Evolutionary conservation across 2,329 filamentous ascomycete species (phyloP).

Genomic region (Akanthomyces muscarius): DNA sequence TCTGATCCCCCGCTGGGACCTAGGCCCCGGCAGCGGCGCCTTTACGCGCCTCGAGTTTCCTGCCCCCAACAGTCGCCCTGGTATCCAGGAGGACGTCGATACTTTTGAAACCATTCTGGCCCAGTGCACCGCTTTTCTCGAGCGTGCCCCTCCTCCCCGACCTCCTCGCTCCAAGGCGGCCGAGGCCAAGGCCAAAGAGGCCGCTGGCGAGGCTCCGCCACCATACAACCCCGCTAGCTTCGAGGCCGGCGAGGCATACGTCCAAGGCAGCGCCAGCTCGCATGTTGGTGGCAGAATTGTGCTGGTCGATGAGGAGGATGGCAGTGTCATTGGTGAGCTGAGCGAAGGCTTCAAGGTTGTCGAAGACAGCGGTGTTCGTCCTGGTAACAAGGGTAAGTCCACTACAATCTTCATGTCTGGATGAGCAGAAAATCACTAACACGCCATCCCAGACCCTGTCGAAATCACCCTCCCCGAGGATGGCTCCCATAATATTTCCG

Average conservation of each 20-base stretch:
- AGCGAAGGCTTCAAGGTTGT: conserved; percentile 76
- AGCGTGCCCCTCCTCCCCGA: conserved; percentile 66
- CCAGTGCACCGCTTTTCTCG: conserved; percentile 95
- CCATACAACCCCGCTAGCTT: conserved; percentile 81
- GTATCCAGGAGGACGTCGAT: conserved; percentile 86
- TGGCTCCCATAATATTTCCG: conserved; percentile 59
- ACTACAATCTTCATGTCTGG: not conserved
- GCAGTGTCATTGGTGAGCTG: conserved; percentile 89
- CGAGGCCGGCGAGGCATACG: conserved; percentile 75
- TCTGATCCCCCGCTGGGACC: conserved; percentile 90
- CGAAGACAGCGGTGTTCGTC: conserved; percentile 69
- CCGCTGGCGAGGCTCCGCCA: conserved; percentile 44
- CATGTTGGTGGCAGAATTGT: conserved; percentile 70
- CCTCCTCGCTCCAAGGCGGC: conserved; percentile 29
- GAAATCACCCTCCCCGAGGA: conserved; percentile 71
- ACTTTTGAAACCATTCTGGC: conserved; percentile 97
- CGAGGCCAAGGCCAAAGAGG: conserved; percentile 37
- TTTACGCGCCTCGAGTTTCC: conserved; percentile 95
- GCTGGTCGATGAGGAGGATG: conserved; percentile 91
- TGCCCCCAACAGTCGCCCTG: conserved; percentile 61
- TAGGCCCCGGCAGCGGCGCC: conserved; percentile 80
- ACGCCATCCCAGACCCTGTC: conserved; percentile 57
- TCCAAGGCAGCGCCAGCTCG: conserved; percentile 56
- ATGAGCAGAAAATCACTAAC: not conserved
- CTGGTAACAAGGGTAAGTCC: conserved; percentile 79